These are phyloP conservation scores for Pichia inconspicua DNA, from an alignment of 1,139 yeast genomes.

Conservation along the genomic window DNA sequence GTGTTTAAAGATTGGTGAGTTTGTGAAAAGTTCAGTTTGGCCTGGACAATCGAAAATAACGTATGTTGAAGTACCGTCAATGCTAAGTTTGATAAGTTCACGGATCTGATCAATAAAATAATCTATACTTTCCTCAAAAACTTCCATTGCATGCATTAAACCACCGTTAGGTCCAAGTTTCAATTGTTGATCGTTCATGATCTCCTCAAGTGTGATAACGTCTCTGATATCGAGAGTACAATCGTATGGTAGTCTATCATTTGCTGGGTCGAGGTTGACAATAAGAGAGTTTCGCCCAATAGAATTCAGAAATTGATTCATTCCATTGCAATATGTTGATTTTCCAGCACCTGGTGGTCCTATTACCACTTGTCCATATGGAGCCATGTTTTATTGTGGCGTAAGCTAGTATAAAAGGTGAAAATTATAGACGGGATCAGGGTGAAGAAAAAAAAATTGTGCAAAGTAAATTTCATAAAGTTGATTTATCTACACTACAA, in stretches of 20 bases:
- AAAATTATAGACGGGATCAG: background rate
- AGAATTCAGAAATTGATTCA: constrained; percentile 85
- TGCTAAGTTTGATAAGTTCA: constrained; percentile 38
- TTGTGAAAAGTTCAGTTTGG: constrained; percentile 92
- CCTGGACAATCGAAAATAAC: constrained; percentile 95
- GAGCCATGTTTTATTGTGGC: constrained; percentile 31
- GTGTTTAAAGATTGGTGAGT: constrained; percentile 69
- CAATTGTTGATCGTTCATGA: constrained; percentile 71
- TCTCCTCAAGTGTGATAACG: constrained; percentile 76
- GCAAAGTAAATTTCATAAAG: background rate
- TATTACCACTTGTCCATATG: constrained; percentile 85
- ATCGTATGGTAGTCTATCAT: constrained; percentile 73
- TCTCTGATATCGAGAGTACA: constrained; percentile 86
- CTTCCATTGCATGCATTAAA: constrained; percentile 79
- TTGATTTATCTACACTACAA: background rate
- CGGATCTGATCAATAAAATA: constrained; percentile 53
- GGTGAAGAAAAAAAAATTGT: background rate
- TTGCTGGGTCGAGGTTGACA: constrained; percentile 91
- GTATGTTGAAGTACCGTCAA: constrained; percentile 51
- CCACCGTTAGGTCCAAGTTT: constrained; percentile 91
- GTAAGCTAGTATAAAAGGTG: background rate
- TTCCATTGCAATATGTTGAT: constrained; percentile 88
- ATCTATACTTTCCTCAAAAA: constrained; percentile 40
- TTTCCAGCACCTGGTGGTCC: constrained; percentile 99
- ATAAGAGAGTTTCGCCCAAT: constrained; percentile 83